These are phyloP conservation scores for Talaromyces sp. DNA, from an alignment of 2,329 filamentous ascomycete genomes.

Conservation along the genomic window DNA sequence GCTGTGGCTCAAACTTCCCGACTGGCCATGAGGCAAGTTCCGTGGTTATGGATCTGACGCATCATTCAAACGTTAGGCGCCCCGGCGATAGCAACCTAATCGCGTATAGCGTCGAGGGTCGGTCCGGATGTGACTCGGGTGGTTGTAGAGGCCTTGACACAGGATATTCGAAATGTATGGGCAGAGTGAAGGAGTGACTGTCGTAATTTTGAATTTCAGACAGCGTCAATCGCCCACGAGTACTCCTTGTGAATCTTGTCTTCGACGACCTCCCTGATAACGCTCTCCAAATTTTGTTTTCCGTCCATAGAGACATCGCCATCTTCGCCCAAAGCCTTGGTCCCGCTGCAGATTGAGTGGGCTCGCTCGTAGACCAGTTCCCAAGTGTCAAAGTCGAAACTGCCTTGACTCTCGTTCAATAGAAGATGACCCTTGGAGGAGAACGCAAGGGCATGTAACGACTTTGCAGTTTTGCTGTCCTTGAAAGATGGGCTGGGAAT, in stretches of 20 bases:
- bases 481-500: constrained; percentile 57
- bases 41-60: neutral
- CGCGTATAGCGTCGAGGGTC: neutral
- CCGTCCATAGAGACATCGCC: constrained; percentile 42
- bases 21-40: neutral
- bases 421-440: constrained; percentile 67
- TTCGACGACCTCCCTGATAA: constrained; percentile 58
- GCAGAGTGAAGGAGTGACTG: neutral
- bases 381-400: constrained; percentile 72
- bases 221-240: constrained; percentile 31
- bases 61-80: neutral
- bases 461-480: constrained; percentile 58
- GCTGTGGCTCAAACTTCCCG: neutral
- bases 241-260: constrained; percentile 44
- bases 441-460: constrained; percentile 78
- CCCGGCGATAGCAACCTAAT: neutral
- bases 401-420: constrained; percentile 74
- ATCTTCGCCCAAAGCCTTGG: constrained; percentile 27
- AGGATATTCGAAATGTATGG: neutral
- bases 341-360: constrained; percentile 57
- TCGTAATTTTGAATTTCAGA: constrained; percentile 18
- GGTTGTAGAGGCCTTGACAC: neutral
- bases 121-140: neutral
- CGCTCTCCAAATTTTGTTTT: constrained; percentile 48
- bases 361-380: constrained; percentile 62